Evolutionary conservation across 371 early-diverging fungal species (phyloP).

Genomic region (Mucor lusitanicus): DNA sequence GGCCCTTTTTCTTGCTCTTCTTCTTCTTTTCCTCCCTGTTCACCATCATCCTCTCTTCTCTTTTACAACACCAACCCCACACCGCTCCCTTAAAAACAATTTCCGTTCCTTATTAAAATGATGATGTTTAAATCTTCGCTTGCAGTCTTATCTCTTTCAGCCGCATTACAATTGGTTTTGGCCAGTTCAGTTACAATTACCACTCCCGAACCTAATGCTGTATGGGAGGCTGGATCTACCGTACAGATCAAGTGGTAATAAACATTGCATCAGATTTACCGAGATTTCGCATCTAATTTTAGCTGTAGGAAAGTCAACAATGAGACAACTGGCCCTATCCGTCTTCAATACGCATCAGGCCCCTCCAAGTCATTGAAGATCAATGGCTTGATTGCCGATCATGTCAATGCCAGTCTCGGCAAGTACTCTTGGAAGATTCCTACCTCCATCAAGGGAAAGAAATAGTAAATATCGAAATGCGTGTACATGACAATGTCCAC

Average conservation of each 20-base stretch:
- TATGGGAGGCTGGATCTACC: conserved; percentile 34
- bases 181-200: conserved; percentile 32
- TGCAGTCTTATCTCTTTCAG: conserved; percentile 16
- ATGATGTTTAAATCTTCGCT: conserved; percentile 18
- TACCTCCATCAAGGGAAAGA: conserved; percentile 26
- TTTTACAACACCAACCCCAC: background rate
- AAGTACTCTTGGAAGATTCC: conserved; percentile 45
- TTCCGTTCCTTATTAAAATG: conserved; percentile 13
- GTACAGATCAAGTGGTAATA: conserved; percentile 45
- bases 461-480: conserved; percentile 25
- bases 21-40: conserved; percentile 2
- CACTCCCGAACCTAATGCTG: conserved; percentile 33
- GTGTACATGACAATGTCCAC: background rate
- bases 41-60: background rate
- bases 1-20: background rate
- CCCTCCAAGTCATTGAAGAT: conserved; percentile 37
- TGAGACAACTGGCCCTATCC: conserved; percentile 11
- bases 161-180: conserved; percentile 19
- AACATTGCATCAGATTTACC: background rate
- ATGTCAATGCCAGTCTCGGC: conserved; percentile 31
- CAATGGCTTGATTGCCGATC: conserved; percentile 40
- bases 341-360: conserved; percentile 46
- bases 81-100: conserved; percentile 6
- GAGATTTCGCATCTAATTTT: background rate
- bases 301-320: conserved; percentile 21